A percentile compares a stretch with the other conserved stretches of the same genome.
Evolutionary conservation across 139 green algal genomes (phyloP).

Genomic region (Gonium pectorale): DNA sequence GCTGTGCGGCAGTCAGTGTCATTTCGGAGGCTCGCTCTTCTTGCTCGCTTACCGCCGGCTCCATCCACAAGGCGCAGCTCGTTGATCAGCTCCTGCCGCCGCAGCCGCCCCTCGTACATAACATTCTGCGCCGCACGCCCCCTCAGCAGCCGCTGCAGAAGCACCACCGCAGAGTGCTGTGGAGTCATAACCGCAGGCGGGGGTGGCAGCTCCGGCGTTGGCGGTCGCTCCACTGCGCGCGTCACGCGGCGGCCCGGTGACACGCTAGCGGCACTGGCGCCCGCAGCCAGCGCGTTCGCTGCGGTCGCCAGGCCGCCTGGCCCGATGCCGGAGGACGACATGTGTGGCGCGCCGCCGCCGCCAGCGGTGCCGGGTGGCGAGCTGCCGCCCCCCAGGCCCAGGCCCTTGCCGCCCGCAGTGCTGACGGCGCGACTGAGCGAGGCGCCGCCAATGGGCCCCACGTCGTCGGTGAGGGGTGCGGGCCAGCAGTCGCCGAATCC

Average conservation of each 20-base stretch:
- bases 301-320: background rate
- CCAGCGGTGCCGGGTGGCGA: background rate
- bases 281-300: background rate
- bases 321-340: too few relatives aligned
- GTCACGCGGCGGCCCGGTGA: constrained; percentile 4
- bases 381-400: background rate
- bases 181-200: constrained; percentile 26
- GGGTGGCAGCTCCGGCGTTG: constrained; percentile 53
- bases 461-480: constrained; percentile 50
- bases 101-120: constrained; percentile 76
- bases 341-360: too few relatives aligned
- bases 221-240: constrained; percentile 50
- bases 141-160: constrained; percentile 86
- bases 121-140: constrained; percentile 84
- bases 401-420: background rate
- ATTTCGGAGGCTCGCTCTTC: too few relatives aligned
- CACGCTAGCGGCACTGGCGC: background rate
- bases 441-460: background rate
- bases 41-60: too few relatives aligned
- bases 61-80: constrained; percentile 60
- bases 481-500: constrained; percentile 78
- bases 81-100: constrained; percentile 70
- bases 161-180: constrained; percentile 57
- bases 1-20: too few relatives aligned
- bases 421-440: background rate